Base-by-base conservation (phyloP, 78 protist genomes). In the Planoprotostelium fungivorum region DNA sequence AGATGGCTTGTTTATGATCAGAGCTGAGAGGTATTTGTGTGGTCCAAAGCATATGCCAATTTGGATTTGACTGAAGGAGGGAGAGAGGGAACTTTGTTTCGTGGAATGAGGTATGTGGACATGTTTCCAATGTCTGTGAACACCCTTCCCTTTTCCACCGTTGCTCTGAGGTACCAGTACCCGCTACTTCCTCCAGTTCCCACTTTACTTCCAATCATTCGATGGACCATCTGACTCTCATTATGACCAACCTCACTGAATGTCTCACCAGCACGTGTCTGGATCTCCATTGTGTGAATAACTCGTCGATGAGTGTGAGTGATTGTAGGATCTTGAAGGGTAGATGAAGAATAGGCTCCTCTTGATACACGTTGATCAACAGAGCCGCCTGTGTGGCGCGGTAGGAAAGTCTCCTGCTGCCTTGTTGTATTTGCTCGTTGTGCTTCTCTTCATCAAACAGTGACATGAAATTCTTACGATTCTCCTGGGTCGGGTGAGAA, bases 161-260 rank as follows among this genome's bases (percentile, higher is more conserved):
- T 95, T 28, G 94, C 84, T 35, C 95, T 35, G 5, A 95, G 88
- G 92, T 95, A 95, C 84, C 91, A 94, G 90, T 95, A 95, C 88
- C 97, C 97, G 36, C 95, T 91, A 31, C 94, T 90, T 63, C 97
- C 97, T 51, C 97, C 97, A 29, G 96, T 93, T 85, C 97, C 97
- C 37, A 90, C 39, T 85, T 92, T 91, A 25, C 89, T 94, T 83
- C 97, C 97, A 63, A 96, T 91, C 93, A 96, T 96, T 35, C 95
- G 91, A 38, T 93, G 96, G 37, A 96, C 97, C 95, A 96, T 91
- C 92, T 29, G 0, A 16, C 5, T 51, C 5, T 25, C 16, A 25
- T 51, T 16, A 51, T 51, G n/a, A n/a, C n/a, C n/a, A n/a, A n/a
- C n/a, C n/a, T n/a, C n/a, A n/a, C n/a, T n/a, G n/a, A 16, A 51